A percentile compares a stretch with the other conserved stretches of the same genome.
These are phyloP conservation scores for Cutaneotrichosporon sp. DNA, from an alignment of 1,284 basidiomycete genomes.

Conservation along the genomic window DNA sequence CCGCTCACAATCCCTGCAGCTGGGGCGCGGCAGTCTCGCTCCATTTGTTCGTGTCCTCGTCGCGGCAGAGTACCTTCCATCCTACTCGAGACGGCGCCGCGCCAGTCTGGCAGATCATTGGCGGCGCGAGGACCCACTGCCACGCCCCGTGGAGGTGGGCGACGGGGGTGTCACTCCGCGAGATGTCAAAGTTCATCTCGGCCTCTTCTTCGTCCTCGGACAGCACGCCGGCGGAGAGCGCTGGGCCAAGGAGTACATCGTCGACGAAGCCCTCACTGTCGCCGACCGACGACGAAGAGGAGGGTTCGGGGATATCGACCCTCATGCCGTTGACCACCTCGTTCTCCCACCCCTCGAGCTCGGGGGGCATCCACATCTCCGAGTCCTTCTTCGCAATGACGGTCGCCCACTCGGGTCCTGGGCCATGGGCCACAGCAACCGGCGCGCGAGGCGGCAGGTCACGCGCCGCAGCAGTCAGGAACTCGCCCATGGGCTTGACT, in stretches of 20 bases:
- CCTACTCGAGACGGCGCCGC: conserved; percentile 17
- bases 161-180: background rate
- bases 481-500: conserved; percentile 45
- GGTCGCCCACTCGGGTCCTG: conserved; percentile 6
- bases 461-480: conserved; percentile 35
- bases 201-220: conserved; percentile 9
- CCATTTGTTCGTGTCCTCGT: conserved; percentile 3
- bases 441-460: conserved; percentile 15
- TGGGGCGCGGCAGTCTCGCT: background rate
- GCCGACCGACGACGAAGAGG: background rate
- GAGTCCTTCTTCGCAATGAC: background rate
- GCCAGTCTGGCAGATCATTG: conserved; percentile 14
- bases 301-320: background rate
- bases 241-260: background rate
- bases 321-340: conserved; percentile 5
- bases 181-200: conserved; percentile 6
- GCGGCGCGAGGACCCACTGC: conserved; percentile 16
- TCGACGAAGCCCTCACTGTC: background rate
- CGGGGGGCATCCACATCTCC: conserved; percentile 5
- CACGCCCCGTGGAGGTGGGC: conserved; percentile 8
- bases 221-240: conserved; percentile 7
- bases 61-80: conserved; percentile 20
- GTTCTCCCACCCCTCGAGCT: conserved; percentile 8
- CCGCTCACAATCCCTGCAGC: conserved; percentile 10
- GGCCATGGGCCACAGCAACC: background rate